Base-by-base conservation (phyloP, 805 yeast genomes). In the Candida taoyuanica region DNA sequence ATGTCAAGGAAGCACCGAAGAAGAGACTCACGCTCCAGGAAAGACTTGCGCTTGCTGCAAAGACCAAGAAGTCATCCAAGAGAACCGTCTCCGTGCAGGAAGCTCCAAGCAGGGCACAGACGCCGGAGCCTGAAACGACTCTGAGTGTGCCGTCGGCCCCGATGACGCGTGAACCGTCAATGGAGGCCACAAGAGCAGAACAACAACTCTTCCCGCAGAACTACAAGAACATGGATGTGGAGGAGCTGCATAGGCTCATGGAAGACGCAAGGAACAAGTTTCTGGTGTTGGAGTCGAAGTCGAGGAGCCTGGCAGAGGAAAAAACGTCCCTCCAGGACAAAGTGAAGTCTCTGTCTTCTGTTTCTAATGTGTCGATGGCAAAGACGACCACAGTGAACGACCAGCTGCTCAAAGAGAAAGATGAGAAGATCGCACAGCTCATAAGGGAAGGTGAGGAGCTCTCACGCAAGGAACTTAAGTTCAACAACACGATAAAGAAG, bases 21-120 rank as follows among this genome's bases (percentile, higher is more conserved):
- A 82, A 81, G 56, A 68, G 89, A 45, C 63, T 85, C 15, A 79
- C 95, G 0, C 67, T 91, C 48, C 94, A 86, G 52, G 96, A 89
- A 52, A 69, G 97, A 44, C 67, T 89, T 36, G 94, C 93, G 2
- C 60, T 78, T 44, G 96, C 96, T 1, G 87, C 95, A 6, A 70
- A 74, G 45, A 52, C 61, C 30, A 63, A 63, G 27, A 35, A 59
- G 49, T 42, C 43, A 1, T 20, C 56, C 34, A 52, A 52, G 44
- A 39, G 53, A 43, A 44, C 40, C n/a, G 20, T 43, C 3, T 47
- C 55, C 9, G 34, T 57, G n/a, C n/a, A n/a, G n/a, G 34, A 43
- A 18, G 20, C 43, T 18, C 17, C 43, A 12, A 35, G 39, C 5
- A 15, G n/a, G 28, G 28, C 11, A 5, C 8, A 25, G n/a, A 13